phyloP scores from a whole-genome alignment of 257 asterid genomes.

The Nicotiana sylvestris region DNA sequence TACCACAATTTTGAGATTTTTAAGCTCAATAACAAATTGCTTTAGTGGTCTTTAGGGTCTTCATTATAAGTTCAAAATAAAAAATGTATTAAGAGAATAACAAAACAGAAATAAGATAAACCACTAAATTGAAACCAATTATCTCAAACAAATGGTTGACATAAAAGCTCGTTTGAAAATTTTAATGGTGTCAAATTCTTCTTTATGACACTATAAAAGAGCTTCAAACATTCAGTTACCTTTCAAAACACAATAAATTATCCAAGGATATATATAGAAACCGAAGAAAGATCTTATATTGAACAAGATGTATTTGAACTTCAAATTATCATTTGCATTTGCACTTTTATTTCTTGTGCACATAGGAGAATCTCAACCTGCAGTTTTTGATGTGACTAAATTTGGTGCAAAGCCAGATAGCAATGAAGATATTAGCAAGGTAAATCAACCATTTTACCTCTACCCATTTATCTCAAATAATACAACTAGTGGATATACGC shows the following conservation, averaged over 20 bases:
- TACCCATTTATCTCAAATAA: background rate
- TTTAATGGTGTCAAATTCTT: background rate
- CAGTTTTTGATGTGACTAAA: constrained; percentile 10
- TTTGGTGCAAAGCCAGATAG: constrained; percentile 10
- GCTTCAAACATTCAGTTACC: background rate
- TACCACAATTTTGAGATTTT: background rate
- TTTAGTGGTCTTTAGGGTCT: no score
- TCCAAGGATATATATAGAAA: background rate
- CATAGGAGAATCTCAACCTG: background rate
- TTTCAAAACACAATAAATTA: background rate
- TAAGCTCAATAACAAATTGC: background rate
- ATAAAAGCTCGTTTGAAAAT: background rate
- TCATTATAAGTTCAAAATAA: no score
- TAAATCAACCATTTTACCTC: background rate
- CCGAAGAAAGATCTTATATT: background rate
- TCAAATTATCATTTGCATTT: background rate
- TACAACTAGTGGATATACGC: no score
- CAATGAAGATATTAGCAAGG: constrained; percentile 18
- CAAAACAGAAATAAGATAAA: background rate
- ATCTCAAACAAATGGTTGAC: background rate
- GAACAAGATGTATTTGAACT: background rate
- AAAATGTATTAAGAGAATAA: background rate
- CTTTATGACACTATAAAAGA: background rate
- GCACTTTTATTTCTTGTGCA: background rate
- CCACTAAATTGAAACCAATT: background rate